Conservation (phyloP, 352 stramenopile species). For the Aphanomyces invadans region DNA sequence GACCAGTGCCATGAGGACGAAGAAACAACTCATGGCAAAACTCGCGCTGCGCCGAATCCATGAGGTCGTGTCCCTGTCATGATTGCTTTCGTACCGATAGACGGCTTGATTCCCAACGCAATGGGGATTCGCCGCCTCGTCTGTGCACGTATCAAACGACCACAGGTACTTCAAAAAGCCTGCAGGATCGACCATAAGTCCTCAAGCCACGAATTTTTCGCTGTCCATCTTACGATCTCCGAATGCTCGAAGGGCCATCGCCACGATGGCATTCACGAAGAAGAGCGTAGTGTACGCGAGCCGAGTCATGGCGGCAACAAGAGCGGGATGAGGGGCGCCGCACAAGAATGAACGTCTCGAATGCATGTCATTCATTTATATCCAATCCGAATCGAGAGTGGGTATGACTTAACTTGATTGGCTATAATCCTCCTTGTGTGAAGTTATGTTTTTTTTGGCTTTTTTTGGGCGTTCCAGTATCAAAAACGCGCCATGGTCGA, state of each 20-base stretch:
- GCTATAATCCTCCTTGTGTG: conserved; percentile 13
- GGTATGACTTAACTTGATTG: conserved; percentile 1
- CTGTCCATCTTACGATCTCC: conserved; percentile 35
- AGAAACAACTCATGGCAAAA: conserved; percentile 65
- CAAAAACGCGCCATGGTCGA: no score
- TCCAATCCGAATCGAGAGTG: conserved; percentile 9
- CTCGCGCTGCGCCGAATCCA: conserved; percentile 35
- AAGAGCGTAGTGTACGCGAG: conserved; percentile 56
- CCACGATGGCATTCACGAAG: conserved; percentile 48
- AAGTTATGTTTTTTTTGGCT: no score
- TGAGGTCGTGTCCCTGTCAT: neutral
- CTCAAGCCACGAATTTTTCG: neutral
- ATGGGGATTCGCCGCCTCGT: conserved; percentile 29
- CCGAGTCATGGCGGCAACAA: conserved; percentile 24
- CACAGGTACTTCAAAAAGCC: conserved; percentile 34
- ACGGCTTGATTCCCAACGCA: conserved; percentile 72
- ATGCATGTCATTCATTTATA: neutral
- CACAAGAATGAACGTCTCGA: neutral
- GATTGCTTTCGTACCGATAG: conserved; percentile 35
- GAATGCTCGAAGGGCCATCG: conserved; percentile 50
- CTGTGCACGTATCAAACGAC: conserved; percentile 42
- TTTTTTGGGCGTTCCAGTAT: no score
- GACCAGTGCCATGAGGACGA: conserved; percentile 43
- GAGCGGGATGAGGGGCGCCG: neutral
- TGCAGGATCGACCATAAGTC: conserved; percentile 28